Percentiles rank a stretch among this genome's conserved stretches.
phyloP scores from a whole-genome alignment of 202 grass and related monocot species.

The Setaria italica region DNA sequence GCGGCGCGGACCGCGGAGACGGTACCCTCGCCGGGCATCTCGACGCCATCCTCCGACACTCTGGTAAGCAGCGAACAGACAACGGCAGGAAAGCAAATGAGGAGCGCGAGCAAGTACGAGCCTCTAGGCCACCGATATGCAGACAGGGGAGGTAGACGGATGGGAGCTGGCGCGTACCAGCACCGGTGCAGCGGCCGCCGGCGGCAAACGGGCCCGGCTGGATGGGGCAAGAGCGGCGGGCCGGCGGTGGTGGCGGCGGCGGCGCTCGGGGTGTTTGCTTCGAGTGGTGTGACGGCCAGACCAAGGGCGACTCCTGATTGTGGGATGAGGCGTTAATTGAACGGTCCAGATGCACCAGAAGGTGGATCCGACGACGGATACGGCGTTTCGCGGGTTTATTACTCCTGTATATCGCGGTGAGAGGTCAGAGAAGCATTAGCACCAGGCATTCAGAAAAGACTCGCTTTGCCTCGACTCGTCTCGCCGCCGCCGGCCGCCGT shows the following conservation, averaged over 20 bases:
- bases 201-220: background rate
- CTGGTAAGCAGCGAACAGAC: background rate
- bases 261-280: background rate
- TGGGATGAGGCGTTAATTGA: background rate
- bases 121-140: background rate
- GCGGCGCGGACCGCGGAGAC: background rate
- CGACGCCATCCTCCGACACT: slow-evolving; percentile 36
- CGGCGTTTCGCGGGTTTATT: background rate
- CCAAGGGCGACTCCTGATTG: background rate
- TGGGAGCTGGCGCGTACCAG: background rate
- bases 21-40: slow-evolving; percentile 39
- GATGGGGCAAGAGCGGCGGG: background rate
- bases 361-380: slow-evolving; percentile 17
- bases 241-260: background rate
- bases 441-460: background rate
- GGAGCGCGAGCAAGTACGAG: background rate
- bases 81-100: background rate
- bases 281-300: background rate
- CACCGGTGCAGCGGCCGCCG: background rate
- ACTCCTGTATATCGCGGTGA: background rate
- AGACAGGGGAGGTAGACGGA: background rate
- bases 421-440: background rate
- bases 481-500: slow-evolving; percentile 43
- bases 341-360: background rate
- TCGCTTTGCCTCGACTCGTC: background rate